Evolutionary conservation across 78 protist species (phyloP).

Genomic region (Speleostelium caveatum): DNA sequence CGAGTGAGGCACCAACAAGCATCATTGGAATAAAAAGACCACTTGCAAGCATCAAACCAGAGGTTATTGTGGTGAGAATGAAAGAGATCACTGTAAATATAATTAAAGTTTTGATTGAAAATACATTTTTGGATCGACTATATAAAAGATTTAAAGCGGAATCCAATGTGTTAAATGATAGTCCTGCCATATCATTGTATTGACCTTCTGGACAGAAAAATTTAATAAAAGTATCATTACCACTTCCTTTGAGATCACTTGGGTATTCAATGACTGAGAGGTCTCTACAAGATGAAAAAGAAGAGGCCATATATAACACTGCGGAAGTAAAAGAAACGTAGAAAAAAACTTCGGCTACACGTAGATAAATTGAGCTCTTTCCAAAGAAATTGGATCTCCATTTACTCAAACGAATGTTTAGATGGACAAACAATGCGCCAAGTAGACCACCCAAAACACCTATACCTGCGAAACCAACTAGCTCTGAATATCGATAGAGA

Average conservation of each 20-base stretch:
- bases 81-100: conserved; percentile 80
- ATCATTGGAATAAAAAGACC: conserved; percentile 94
- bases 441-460: conserved; percentile 74
- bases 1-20: conserved; percentile 89
- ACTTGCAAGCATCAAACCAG: conserved; percentile 88
- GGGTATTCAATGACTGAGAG: conserved; percentile 1
- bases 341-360: conserved; percentile 41
- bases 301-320: conserved; percentile 7
- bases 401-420: conserved; percentile 33
- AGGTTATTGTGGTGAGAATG: conserved; percentile 81
- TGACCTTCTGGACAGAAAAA: conserved; percentile 52
- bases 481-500: conserved; percentile 57
- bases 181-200: conserved; percentile 91
- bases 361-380: conserved; percentile 5
- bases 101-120: conserved; percentile 72
- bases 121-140: conserved; percentile 19
- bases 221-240: background rate
- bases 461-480: conserved; percentile 44
- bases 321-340: conserved; percentile 36
- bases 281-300: conserved; percentile 24
- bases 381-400: conserved; percentile 54
- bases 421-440: conserved; percentile 66
- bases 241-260: background rate
- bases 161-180: conserved; percentile 82
- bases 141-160: conserved; percentile 78